Evolutionary conservation across 805 yeast species (phyloP), one percentile per base, ranked within the genome.

Genomic region (Hanseniaspora singularis): DNA sequence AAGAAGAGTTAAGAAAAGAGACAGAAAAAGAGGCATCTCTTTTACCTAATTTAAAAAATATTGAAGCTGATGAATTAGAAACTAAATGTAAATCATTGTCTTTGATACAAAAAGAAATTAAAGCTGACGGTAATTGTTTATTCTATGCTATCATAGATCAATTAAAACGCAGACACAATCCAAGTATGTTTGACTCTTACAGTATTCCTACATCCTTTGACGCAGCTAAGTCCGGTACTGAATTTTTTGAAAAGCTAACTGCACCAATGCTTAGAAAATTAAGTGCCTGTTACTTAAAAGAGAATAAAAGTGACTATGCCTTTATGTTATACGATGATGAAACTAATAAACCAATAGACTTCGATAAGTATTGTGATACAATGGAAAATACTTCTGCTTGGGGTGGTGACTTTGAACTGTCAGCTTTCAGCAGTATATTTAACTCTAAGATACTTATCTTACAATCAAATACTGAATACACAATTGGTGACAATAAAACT

Each of bases 341-440:
- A 12, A 81, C 88, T 1, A 70, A 79, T 68, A 66, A 73, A 7
- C 54, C 84, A 50, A 70, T 71, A 40, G 81, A 82, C 52, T 63
- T 88, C 24, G 79, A 73, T 32, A 74, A 74, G 19, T 92, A 92
- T 60, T 72, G 84, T 3, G 61, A 67, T 3, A 80, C 78, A 51
- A 69, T 89, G 49, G 81, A 73, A 50, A 67, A 61, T n/a, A 85
- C 95, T 0, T 78, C 94, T 0, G 74, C 83, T 69, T 89, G 98
- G 98, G 98, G 98, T 22, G 92, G 95, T 8, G 96, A 92, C 55
- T 68, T 86, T 67, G 98, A 89, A 65, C 77, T 89, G 16, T 62
- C 84, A 57, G 96, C 96, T 0, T 67, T 88, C 33, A 71, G 94
- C 1, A 71, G 76, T 50, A 75, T 74, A n/a, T 82, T 70, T 55